A percentile compares a stretch with the other conserved stretches of the same genome.
These are phyloP conservation scores for Casuarina glauca DNA, from an alignment of 306 rosid genomes.

Conservation along the genomic window DNA sequence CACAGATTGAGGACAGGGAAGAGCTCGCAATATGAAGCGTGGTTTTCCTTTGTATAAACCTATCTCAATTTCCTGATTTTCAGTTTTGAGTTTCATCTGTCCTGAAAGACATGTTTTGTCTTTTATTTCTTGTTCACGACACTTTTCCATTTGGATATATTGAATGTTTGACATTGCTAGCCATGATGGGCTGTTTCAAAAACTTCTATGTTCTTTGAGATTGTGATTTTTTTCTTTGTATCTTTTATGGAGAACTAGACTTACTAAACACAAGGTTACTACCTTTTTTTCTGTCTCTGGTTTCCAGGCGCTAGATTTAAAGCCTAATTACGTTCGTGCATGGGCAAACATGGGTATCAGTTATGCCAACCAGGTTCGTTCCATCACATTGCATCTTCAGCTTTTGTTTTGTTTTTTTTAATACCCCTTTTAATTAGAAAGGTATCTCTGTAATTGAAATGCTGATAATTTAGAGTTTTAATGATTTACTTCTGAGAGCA, in stretches of 20 bases:
- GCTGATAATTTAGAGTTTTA: neutral
- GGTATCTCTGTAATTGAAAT: neutral
- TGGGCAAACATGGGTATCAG: constrained; percentile 99
- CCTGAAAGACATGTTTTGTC: neutral
- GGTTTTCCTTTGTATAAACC: neutral
- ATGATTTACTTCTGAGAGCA: neutral
- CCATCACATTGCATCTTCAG: constrained; percentile 4
- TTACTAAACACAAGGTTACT: neutral
- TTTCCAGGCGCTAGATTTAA: constrained; percentile 89
- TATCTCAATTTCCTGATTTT: too few relatives aligned
- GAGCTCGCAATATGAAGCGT: too few relatives aligned
- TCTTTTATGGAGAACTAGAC: neutral
- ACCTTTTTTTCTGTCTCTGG: constrained; percentile 6
- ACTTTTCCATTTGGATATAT: neutral
- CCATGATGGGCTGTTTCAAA: neutral
- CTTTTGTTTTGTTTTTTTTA: constrained; percentile 11
- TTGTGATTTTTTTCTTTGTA: neutral
- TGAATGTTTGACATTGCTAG: neutral
- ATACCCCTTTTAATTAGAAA: neutral
- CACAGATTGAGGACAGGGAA: neutral
- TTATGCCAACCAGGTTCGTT: constrained; percentile 89
- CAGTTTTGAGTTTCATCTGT: neutral
- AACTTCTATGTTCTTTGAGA: neutral
- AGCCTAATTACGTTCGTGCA: constrained; percentile 98
- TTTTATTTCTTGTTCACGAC: neutral